Percentiles rank a stretch among this genome's conserved stretches.
These are phyloP conservation scores for Fusarium concolor DNA, from an alignment of 2,329 filamentous ascomycete species.

Conservation along the genomic window DNA sequence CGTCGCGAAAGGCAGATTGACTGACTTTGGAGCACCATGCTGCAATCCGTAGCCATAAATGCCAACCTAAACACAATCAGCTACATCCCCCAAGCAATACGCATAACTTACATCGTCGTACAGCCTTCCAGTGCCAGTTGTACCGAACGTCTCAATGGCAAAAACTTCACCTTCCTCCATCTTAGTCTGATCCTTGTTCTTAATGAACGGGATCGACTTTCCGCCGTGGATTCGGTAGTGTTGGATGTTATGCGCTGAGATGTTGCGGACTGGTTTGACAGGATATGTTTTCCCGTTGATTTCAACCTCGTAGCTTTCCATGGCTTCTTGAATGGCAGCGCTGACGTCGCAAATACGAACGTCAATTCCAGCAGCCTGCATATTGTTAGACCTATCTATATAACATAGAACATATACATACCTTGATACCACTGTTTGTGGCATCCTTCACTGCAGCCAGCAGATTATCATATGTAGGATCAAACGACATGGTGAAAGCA, in stretches of 20 bases:
- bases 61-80: slow-evolving; percentile 52
- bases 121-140: slow-evolving; percentile 85
- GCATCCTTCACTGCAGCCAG: slow-evolving; percentile 77
- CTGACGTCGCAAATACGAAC: slow-evolving; percentile 86
- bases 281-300: slow-evolving; percentile 80
- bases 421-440: slow-evolving; percentile 84
- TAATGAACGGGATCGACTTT: slow-evolving; percentile 91
- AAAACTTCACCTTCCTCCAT: slow-evolving; percentile 96
- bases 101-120: slow-evolving; percentile 73
- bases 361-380: slow-evolving; percentile 77
- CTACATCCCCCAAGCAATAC: rapidly evolving
- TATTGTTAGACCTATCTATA: background rate
- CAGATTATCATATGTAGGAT: slow-evolving; percentile 77
- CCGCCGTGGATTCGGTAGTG: slow-evolving; percentile 88
- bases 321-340: slow-evolving; percentile 83
- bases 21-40: slow-evolving; percentile 50
- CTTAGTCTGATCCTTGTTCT: slow-evolving; percentile 83
- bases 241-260: slow-evolving; percentile 87
- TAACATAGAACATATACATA: background rate
- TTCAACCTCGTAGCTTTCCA: slow-evolving; percentile 91
- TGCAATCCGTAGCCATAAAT: slow-evolving; percentile 65
- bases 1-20: slow-evolving; percentile 59
- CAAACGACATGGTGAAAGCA: slow-evolving; percentile 80
- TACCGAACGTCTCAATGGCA: slow-evolving; percentile 94
- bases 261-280: slow-evolving; percentile 82